Evolutionary conservation across 305 asterid species (phyloP), one percentile per base, ranked within the genome.

Genomic region (Rubia balearica): DNA sequence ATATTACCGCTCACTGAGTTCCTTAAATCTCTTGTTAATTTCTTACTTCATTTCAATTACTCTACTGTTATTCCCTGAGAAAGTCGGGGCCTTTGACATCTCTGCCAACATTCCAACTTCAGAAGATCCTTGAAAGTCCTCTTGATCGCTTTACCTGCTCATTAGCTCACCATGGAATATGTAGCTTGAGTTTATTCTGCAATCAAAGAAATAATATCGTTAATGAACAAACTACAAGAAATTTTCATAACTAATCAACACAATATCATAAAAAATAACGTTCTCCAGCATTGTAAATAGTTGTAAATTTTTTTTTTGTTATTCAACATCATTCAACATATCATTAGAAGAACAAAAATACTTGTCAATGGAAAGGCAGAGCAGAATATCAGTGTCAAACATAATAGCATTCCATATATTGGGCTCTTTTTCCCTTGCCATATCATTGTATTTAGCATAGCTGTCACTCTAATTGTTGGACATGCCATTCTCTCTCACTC

Each of bases 381-480:
- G 53, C 14, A 17, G 53, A 16, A 53, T 79, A 92, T 97, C 96
- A 46, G 96, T 78, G 68, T 96, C 97, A 63, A 90, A 93, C 87
- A 88, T 90, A 71, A 93, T 91, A 65, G 98, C 98, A 36, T 93
- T 89, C 96, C 96, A 93, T 40, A 93, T 93, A 78, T 93, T 97
- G 12, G 98, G n/a, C 81, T 93, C 98, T 83, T 89, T 93, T 81
- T 91, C 97, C 75, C 89, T 71, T 0, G 91, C 73, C 79, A 93
- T 80, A 76, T 93, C 98, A 46, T 91, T 81, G 86, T 97, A 93
- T 75, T 93, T 93, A 1, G 98, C 97, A 71, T 92, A 92, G 77
- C 97, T 90, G 51, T 97, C 97, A 24, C 97, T 97, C 75, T 93
- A 97, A 17, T 91, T 91, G 81, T 93, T 93, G 0, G 98, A 91